phyloP scores from a whole-genome alignment of 1,284 basidiomycete genomes.

The Cryptococcus amylolentus region DNA sequence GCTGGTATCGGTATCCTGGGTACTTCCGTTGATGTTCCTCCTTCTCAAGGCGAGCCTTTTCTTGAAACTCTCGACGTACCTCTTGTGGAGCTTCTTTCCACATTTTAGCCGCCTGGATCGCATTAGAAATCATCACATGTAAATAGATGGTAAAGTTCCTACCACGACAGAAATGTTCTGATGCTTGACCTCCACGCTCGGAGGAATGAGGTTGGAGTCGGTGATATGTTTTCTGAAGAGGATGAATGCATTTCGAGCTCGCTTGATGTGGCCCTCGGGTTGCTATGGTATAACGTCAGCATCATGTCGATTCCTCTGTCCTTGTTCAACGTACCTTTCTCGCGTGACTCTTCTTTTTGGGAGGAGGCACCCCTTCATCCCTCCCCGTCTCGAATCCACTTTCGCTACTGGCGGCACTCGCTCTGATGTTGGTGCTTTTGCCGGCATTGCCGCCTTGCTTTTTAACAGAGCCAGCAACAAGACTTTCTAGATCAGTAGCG shows the following conservation, averaged over 20 bases:
- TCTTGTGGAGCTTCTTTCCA: constrained; percentile 45
- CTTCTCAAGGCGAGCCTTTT: constrained; percentile 42
- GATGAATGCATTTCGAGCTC: constrained; percentile 43
- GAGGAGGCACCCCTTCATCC: constrained; percentile 19
- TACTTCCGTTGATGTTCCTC: constrained; percentile 45
- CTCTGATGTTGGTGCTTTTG: neutral
- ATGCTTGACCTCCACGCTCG: constrained; percentile 45
- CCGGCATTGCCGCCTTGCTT: neutral
- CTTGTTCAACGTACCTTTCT: constrained; percentile 26
- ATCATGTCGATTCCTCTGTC: neutral
- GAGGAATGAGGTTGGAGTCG: constrained; percentile 45
- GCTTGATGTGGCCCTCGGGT: constrained; percentile 39
- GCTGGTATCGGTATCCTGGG: constrained; percentile 48
- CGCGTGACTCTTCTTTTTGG: constrained; percentile 38
- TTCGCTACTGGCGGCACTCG: constrained; percentile 10
- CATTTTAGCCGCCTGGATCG: constrained; percentile 44
- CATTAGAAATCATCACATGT: neutral
- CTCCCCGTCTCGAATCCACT: constrained; percentile 6
- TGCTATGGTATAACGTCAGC: constrained; percentile 18
- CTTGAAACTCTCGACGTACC: constrained; percentile 40
- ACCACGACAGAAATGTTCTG: constrained; percentile 48
- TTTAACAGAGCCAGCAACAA: neutral
- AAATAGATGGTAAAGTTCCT: constrained; percentile 8
- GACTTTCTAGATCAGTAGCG: constrained; percentile 3
- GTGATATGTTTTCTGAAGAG: constrained; percentile 48